Conservation (phyloP, 2,329 filamentous ascomycete genomes). For the Penicillium frequentans region DNA sequence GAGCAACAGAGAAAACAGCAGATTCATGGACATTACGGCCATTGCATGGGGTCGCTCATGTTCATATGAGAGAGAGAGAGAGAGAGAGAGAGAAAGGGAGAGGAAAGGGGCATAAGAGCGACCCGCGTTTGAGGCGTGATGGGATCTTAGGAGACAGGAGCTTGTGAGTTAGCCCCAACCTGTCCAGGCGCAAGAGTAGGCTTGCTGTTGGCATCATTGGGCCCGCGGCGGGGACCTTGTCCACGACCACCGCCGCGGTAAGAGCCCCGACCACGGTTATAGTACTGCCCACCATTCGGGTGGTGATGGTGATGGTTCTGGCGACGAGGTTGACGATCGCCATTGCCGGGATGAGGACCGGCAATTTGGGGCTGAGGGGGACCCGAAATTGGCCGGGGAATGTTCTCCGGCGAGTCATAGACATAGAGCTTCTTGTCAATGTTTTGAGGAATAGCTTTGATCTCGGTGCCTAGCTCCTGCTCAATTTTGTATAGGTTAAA, state of each 20-base stretch:
- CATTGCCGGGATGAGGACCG: slow-evolving; percentile 23
- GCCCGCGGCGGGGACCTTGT: slow-evolving; percentile 43
- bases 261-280: slow-evolving; percentile 40
- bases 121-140: not conserved
- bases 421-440: slow-evolving; percentile 99
- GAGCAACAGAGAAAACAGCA: not conserved
- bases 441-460: slow-evolving; percentile 87
- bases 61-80: not conserved
- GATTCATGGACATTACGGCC: not conserved
- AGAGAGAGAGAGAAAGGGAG: not conserved
- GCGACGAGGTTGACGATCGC: slow-evolving; percentile 34
- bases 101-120: not conserved
- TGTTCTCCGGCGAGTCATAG: slow-evolving; percentile 93
- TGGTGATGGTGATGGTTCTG: slow-evolving; percentile 37
- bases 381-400: slow-evolving; percentile 76
- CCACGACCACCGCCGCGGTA: slow-evolving; percentile 47
- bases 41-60: not conserved
- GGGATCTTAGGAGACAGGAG: slow-evolving; percentile 29
- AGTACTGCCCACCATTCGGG: slow-evolving; percentile 37
- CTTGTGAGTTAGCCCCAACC: slow-evolving; percentile 29
- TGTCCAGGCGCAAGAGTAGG: slow-evolving; percentile 29
- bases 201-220: slow-evolving; percentile 30
- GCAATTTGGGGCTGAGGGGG: slow-evolving; percentile 36
- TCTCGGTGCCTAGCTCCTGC: slow-evolving; percentile 94
- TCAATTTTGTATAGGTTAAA: slow-evolving; percentile 99